These are phyloP conservation scores for Monosporascus sp. DNA, from an alignment of 2,329 filamentous ascomycete species.

Conservation along the genomic window DNA sequence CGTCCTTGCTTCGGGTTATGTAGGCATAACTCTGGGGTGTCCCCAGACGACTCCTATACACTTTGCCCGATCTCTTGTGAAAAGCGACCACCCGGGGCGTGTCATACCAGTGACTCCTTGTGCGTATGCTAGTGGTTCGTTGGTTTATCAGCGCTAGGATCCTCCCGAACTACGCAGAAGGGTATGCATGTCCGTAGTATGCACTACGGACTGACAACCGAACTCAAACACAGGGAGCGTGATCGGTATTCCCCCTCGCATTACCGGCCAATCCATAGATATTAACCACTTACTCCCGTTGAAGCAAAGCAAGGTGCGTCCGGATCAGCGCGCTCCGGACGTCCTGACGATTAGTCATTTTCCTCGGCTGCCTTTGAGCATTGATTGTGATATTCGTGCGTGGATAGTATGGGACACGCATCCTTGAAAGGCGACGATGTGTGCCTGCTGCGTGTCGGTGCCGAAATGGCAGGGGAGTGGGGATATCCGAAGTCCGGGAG, in stretches of 20 bases:
- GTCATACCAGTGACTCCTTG: conserved; percentile 24
- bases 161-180: too few species aligned
- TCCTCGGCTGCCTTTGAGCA: not conserved
- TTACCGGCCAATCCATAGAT: too few species aligned
- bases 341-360: conserved; percentile 25
- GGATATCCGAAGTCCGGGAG: conserved; percentile 27
- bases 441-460: not conserved
- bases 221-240: too few species aligned
- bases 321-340: conserved; percentile 38
- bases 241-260: too few species aligned
- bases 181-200: too few species aligned
- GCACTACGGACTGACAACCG: too few species aligned
- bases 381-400: too few species aligned
- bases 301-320: conserved; percentile 43
- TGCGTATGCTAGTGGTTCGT: conserved; percentile 15
- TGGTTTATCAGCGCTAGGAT: conserved; percentile 1
- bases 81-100: conserved; percentile 19
- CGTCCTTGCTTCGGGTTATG: not conserved
- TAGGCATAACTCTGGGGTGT: conserved; percentile 9
- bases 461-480: conserved; percentile 11
- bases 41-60: conserved; percentile 20
- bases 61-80: conserved; percentile 21
- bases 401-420: too few species aligned
- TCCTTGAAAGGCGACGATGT: too few species aligned
- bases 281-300: conserved; percentile 37